Evolutionary conservation across 192 early-diverging fungal genomes (phyloP), one percentile per base, ranked within the genome.

Genomic region (Gonapodya prolifera): DNA sequence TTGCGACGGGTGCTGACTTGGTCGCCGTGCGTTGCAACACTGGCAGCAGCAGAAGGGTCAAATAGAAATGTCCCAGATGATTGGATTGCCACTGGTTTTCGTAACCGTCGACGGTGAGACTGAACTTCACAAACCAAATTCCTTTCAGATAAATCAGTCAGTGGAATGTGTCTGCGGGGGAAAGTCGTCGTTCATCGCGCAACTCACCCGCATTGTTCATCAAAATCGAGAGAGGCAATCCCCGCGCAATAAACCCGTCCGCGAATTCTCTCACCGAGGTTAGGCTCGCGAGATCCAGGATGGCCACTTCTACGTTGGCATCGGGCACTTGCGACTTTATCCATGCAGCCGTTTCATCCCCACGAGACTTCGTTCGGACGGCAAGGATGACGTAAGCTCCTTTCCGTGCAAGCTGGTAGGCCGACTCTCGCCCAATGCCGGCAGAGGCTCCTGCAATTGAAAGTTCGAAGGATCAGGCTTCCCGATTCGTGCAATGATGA

Each of bases 1-100:
- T 80, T 1, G 76, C 16, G 1, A 78, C 45, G 34, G 70, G 70
- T 13, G 73, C 17, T 1, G 1, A 1, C 35, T 1, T 13, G 30
- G 35, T 13, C 17, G 78, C 70, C 2, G 71, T 35, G 2, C 33
- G 13, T 28, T 76, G 69, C 23, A 83, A 2, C 33, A 75, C 76
- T 16, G 80, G 80, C 8, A 83, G 79, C 0, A 83, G 69, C 23
- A 45, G 2, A 28, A 31, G 32, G 35, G 82, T 83, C 28, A 83
- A 61, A 13, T 75, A 45, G 32, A 83, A 79, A 73, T 81, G 82
- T 1, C 78, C 80, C 2, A 83, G 34, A 32, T 81, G 80, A 78
- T 83, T 83, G 16, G 80, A 76, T 0, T n/a, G 45, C 45, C 45
- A 61, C 70, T 80, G 78, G 61, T 34, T 29, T 36, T 83, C 80